These are phyloP conservation scores for Gracilariopsis chorda DNA, from an alignment of 23 red algal species.

Conservation along the genomic window DNA sequence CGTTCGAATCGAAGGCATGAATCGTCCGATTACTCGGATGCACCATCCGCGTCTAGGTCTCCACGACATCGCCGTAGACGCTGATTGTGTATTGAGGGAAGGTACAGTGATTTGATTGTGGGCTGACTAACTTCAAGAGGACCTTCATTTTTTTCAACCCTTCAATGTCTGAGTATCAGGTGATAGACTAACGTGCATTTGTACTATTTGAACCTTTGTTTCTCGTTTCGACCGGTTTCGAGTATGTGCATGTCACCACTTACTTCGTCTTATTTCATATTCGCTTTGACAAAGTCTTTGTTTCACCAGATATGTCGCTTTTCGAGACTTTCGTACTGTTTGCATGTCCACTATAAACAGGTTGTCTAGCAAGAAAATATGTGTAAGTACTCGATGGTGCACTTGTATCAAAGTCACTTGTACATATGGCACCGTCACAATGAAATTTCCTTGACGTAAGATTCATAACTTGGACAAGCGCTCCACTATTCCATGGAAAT, in stretches of 20 bases:
- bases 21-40: neutral
- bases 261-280: no score
- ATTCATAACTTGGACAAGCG: no score
- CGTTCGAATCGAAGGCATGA: neutral
- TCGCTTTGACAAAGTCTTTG: no score
- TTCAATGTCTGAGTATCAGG: neutral
- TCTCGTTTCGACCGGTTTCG: neutral
- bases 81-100: neutral
- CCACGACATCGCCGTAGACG: neutral
- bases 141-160: neutral
- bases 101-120: constrained; percentile 9
- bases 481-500: no score
- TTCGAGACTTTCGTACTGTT: no score
- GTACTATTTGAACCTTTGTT: constrained; percentile 15
- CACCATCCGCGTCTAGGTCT: neutral
- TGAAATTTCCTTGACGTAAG: no score
- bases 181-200: constrained; percentile 21
- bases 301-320: no score
- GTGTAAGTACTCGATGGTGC: no score
- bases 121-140: neutral
- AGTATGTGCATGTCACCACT: neutral
- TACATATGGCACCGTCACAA: no score
- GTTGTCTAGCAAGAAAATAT: no score
- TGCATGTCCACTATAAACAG: no score
- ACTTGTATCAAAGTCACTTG: no score